Conservation (phyloP, 1,284 basidiomycete species). For the Phlebopus sp. region DNA sequence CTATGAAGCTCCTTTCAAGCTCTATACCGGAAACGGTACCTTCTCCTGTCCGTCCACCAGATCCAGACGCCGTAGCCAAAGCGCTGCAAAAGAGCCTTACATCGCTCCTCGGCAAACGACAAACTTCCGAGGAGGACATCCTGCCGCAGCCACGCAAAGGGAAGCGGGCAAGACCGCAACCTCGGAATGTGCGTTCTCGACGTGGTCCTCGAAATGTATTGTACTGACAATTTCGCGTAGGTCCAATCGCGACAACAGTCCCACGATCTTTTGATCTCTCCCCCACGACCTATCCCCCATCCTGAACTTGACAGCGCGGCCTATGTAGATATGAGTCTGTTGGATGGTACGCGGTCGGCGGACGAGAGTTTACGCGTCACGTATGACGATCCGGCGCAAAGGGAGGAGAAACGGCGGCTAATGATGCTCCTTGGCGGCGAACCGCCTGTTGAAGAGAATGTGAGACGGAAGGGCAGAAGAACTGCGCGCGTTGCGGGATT, state of each 20-base stretch:
- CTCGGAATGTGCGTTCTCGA: slow-evolving; percentile 39
- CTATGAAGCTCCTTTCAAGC: slow-evolving; percentile 45
- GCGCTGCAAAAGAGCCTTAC: slow-evolving; percentile 63
- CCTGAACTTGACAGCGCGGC: slow-evolving; percentile 19
- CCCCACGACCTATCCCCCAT: slow-evolving; percentile 11
- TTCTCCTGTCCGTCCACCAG: slow-evolving; percentile 23
- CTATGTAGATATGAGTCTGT: slow-evolving; percentile 33
- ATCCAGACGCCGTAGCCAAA: slow-evolving; percentile 23
- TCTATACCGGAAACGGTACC: slow-evolving; percentile 16
- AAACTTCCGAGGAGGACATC: slow-evolving; percentile 40
- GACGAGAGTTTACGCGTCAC: slow-evolving; percentile 54
- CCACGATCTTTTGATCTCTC: slow-evolving; percentile 23
- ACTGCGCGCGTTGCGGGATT: background rate
- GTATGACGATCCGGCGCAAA: slow-evolving; percentile 67
- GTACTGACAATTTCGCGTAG: slow-evolving; percentile 31
- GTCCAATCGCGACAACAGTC: slow-evolving; percentile 38
- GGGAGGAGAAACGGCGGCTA: slow-evolving; percentile 51
- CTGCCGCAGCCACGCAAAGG: slow-evolving; percentile 24
- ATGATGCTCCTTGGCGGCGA: slow-evolving; percentile 33
- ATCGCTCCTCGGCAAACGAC: slow-evolving; percentile 64
- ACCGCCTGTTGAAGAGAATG: background rate
- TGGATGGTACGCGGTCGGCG: slow-evolving; percentile 20
- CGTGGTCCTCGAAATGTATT: background rate
- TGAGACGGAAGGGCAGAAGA: background rate
- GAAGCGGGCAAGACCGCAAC: slow-evolving; percentile 42